Conservation (phyloP, 1,284 basidiomycete species). For the Ceratobasidium sp. region DNA sequence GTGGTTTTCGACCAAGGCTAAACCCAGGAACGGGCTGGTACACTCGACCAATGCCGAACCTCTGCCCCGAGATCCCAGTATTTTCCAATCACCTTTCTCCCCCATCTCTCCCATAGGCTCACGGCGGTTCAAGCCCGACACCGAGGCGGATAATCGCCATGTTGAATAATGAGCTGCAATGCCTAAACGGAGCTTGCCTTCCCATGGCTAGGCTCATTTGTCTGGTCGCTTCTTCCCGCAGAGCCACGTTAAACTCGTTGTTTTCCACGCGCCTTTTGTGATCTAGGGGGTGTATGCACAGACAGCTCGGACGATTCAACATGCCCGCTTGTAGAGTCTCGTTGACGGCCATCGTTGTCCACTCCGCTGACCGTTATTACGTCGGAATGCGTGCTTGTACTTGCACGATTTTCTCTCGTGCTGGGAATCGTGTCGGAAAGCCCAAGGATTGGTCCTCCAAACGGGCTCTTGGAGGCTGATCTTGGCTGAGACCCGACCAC, state of each 20-base stretch:
- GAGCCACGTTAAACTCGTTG: slow-evolving; percentile 35
- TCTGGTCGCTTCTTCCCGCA: slow-evolving; percentile 19
- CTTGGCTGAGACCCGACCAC: neutral
- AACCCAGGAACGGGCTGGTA: neutral
- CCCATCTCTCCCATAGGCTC: neutral
- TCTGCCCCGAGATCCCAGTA: slow-evolving; percentile 6
- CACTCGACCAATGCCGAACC: slow-evolving; percentile 2
- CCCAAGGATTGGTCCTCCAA: neutral
- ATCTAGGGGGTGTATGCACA: slow-evolving; percentile 22
- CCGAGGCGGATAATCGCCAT: neutral
- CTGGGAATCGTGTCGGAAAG: neutral
- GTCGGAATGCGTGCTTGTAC: neutral
- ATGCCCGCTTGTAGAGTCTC: neutral
- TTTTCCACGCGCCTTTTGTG: slow-evolving; percentile 33
- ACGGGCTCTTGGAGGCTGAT: neutral
- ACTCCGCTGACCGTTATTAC: neutral
- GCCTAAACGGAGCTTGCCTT: slow-evolving; percentile 3
- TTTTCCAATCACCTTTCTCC: neutral
- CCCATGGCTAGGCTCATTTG: slow-evolving; percentile 23
- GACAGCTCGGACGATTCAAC: neutral
- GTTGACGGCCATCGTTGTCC: neutral
- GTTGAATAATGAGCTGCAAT: slow-evolving; percentile 13
- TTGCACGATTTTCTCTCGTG: neutral
- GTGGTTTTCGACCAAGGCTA: neutral
- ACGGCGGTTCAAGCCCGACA: slow-evolving; percentile 33